These are phyloP conservation scores for Combretum micranthum DNA, from an alignment of 345 rosid genomes.

Conservation along the genomic window DNA sequence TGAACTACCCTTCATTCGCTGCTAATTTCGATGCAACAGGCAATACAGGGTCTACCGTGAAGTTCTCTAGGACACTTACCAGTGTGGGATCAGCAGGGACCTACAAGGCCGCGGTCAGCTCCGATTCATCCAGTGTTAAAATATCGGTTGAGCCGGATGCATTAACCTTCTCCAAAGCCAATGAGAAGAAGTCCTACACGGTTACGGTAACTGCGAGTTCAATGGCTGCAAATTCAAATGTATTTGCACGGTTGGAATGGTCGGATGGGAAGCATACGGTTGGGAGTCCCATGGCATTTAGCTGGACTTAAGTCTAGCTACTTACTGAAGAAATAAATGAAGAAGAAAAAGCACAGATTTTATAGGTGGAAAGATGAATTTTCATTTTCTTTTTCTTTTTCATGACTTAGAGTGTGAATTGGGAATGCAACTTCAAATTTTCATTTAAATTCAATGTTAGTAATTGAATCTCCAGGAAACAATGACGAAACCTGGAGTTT, in stretches of 20 bases:
- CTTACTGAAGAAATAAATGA: background rate
- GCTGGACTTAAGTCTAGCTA: conserved; percentile 35
- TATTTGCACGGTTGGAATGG: conserved; percentile 65
- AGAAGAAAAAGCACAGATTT: background rate
- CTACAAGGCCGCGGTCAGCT: conserved; percentile 40
- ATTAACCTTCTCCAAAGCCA: conserved; percentile 40
- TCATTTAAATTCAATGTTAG: too few relatives aligned
- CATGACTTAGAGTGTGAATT: too few relatives aligned
- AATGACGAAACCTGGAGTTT: too few relatives aligned
- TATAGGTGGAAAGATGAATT: too few relatives aligned
- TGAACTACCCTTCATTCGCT: conserved; percentile 83
- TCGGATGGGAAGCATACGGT: conserved; percentile 67
- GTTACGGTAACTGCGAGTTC: conserved; percentile 54
- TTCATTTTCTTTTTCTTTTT: too few relatives aligned
- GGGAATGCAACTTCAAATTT: too few relatives aligned
- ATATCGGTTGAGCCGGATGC: conserved; percentile 53
- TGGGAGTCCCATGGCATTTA: conserved; percentile 75
- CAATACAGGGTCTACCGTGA: conserved; percentile 21
- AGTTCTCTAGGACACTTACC: conserved; percentile 62
- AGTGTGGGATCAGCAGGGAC: conserved; percentile 60
- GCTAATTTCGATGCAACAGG: conserved; percentile 27
- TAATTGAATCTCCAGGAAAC: too few relatives aligned
- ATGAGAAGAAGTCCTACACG: conserved; percentile 65
- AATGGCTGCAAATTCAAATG: conserved; percentile 28
- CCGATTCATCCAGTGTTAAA: conserved; percentile 37